Evolutionary conservation across 2,329 filamentous ascomycete species (phyloP).

Genomic region (Didymella glomerata): DNA sequence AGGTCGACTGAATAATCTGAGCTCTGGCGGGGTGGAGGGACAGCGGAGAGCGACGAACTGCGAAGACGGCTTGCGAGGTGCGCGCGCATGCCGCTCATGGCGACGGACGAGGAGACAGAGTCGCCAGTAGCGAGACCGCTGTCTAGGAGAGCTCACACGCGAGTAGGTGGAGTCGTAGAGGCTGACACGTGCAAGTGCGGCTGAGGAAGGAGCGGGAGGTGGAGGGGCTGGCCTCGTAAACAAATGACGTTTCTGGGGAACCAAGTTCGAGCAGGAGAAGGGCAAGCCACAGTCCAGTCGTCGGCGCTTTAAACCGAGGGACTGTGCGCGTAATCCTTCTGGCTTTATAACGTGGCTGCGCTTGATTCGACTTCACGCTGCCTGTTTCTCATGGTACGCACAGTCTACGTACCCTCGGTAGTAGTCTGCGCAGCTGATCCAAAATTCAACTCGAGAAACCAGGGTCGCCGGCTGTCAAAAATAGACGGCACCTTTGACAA

Average conservation of each 20-base stretch:
- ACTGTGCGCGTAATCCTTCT: conserved; percentile 5
- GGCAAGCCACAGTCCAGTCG: conserved; percentile 16
- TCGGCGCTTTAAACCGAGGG: conserved; percentile 3
- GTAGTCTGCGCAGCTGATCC: conserved; percentile 1
- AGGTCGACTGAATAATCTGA: conserved; percentile 59
- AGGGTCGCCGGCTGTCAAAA: conserved; percentile 3
- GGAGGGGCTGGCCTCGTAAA: conserved; percentile 12
- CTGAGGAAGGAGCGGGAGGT: conserved; percentile 6
- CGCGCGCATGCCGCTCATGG: conserved; percentile 51
- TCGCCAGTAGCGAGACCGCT: not conserved
- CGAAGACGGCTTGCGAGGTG: conserved; percentile 50
- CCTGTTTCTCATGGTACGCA: conserved; percentile 5
- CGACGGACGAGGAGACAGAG: conserved; percentile 18
- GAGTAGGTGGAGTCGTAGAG: conserved; percentile 1
- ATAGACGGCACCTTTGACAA: not conserved
- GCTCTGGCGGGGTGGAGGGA: conserved; percentile 56
- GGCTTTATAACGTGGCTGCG: conserved; percentile 14
- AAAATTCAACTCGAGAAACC: not conserved
- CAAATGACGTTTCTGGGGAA: conserved; percentile 23
- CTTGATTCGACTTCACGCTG: conserved; percentile 17
- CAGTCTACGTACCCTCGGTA: not conserved
- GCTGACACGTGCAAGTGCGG: conserved; percentile 14
- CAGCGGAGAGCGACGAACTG: conserved; percentile 57
- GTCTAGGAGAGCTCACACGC: not conserved
- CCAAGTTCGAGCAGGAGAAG: conserved; percentile 7